These are phyloP conservation scores for Fusarium palustre DNA, from an alignment of 2,329 filamentous ascomycete species.

Conservation along the genomic window DNA sequence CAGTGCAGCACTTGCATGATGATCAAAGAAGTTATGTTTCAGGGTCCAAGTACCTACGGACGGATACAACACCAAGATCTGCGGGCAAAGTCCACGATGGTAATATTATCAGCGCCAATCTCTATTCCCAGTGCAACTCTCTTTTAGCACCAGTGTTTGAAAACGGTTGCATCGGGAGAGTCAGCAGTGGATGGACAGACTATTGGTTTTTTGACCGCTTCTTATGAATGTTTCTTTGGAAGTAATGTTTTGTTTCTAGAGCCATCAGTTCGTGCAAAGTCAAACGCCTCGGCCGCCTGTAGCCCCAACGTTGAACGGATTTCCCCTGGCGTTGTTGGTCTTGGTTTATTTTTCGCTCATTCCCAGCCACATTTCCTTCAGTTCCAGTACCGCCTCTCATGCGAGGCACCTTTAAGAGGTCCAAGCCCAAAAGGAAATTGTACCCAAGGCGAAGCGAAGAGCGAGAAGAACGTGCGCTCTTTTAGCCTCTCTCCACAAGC, in stretches of 20 bases:
- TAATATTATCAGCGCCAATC: constrained; percentile 3
- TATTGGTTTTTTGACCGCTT: constrained; percentile 4
- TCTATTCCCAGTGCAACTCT: constrained; percentile 17
- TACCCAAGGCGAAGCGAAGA: not conserved
- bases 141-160: not conserved
- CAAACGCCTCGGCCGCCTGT: constrained; percentile 2
- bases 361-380: constrained; percentile 9
- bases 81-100: not conserved
- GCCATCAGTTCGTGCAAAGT: not conserved
- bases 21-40: constrained; percentile 3
- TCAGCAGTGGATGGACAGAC: not conserved
- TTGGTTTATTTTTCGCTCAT: not conserved
- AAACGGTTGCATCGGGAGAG: not conserved
- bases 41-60: constrained; percentile 3
- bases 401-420: constrained; percentile 18
- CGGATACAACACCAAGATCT: not conserved
- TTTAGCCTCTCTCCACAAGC: constrained; percentile 10
- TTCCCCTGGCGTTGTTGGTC: constrained; percentile 4
- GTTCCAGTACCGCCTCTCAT: constrained; percentile 15
- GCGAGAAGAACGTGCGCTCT: not conserved
- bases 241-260: not conserved
- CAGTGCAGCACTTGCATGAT: constrained; percentile 27
- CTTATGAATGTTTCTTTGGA: not conserved
- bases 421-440: constrained; percentile 35
- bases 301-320: not conserved